These are phyloP conservation scores for Jatropha podagrica DNA, from an alignment of 441 rosid genomes.

Conservation along the genomic window DNA sequence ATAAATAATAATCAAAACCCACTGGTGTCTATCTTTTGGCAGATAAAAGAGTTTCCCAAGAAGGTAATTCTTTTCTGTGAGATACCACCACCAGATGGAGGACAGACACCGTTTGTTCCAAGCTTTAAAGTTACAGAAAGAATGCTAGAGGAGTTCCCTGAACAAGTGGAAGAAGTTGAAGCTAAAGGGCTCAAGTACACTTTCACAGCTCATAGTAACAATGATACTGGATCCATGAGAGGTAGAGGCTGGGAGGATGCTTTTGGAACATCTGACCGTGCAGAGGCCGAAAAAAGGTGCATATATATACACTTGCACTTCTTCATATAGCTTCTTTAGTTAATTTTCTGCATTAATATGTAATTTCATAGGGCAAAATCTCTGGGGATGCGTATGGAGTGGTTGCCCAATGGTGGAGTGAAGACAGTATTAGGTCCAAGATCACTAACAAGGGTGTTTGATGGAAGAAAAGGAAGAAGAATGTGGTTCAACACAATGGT, in stretches of 20 bases:
- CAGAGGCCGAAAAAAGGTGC: conserved; percentile 53
- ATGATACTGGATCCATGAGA: conserved; percentile 51
- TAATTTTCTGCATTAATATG: no score
- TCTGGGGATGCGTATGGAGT: conserved; percentile 58
- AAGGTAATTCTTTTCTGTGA: conserved; percentile 54
- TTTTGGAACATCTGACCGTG: conserved; percentile 48
- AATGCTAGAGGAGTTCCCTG: conserved; percentile 53
- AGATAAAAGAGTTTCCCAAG: conserved; percentile 53
- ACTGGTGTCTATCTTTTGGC: background rate
- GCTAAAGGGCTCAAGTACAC: conserved; percentile 53
- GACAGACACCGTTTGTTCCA: conserved; percentile 75
- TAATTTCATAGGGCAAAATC: conserved; percentile 37
- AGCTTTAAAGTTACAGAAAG: conserved; percentile 44
- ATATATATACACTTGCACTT: background rate
- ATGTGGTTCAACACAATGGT: conserved; percentile 74
- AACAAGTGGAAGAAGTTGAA: conserved; percentile 54
- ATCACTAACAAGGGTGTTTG: conserved; percentile 52
- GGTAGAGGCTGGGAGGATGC: conserved; percentile 74
- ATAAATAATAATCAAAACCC: background rate
- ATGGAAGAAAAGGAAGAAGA: conserved; percentile 62
- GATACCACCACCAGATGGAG: conserved; percentile 64
- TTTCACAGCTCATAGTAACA: conserved; percentile 39
- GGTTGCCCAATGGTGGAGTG: conserved; percentile 53
- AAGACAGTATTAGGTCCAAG: conserved; percentile 46
- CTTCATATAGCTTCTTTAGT: no score